Base-by-base conservation (phyloP, 257 asterid species). In the Paraleonurus japonicus region DNA sequence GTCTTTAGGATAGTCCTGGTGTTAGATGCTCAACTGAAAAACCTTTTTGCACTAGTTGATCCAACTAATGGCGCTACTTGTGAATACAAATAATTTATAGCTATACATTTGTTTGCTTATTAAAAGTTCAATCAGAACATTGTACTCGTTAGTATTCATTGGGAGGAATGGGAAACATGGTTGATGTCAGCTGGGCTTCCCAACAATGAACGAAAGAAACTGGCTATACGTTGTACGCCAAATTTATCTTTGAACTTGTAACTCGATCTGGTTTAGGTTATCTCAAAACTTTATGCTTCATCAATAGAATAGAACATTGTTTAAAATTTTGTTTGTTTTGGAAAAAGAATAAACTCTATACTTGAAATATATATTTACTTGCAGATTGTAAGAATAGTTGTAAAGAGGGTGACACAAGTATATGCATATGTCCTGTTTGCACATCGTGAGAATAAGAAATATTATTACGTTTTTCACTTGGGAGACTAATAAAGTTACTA, bases 101-200 rank as follows among this genome's bases (percentile, higher is more conserved):
- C 26, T 55, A 24, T 23, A 57, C 19, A 24, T 59, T 71, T 77
- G 35, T 70, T 62, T 75, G 74, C 72, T 61, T 53, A 70, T 61
- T 76, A 65, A 69, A 72, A 72, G 28, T 3, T 79, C 79, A 85
- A 86, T 82, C 85, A 78, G 79, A 76, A 80, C 79, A 64, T 77
- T 83, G 87, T 86, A 82, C 76, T 82, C 33, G 60, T 80, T 75
- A 83, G 81, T 83, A 81, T 81, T 74, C 76, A 75, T 83, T 80
- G 87, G 86, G 83, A 73, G 80, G 87, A 85, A 77, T 50, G 80
- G 85, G 75, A 61, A 81, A 71, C 85, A 77, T 78, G 88, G 86
- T 87, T 85, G 85, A 81, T 82, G 79, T 50, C 45, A 48, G 41
- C 41, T 0, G 75, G 82, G 61, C 74, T 75, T 74, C 78, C 74